Evolutionary conservation across 2,329 filamentous ascomycete genomes (phyloP), one percentile per base, ranked within the genome.

Genomic region (Arthrobotrys sphaeroides): DNA sequence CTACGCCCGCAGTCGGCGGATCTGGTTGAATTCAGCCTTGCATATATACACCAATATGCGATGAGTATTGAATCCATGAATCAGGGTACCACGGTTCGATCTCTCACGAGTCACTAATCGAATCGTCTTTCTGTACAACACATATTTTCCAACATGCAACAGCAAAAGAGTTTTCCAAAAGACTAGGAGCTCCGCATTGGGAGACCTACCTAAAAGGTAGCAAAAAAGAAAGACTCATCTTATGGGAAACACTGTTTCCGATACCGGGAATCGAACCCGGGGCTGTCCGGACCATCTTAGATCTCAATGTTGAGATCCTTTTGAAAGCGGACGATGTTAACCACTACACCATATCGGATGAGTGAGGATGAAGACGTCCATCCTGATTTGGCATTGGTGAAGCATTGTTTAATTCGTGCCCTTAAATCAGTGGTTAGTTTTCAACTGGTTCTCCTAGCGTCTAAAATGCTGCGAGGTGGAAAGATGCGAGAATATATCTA

Each of bases 301-400:
- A 12, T 20, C 31, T 45, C 10, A 5, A 22, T 31, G 13, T 13
- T 45, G 20, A 31, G n/a, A 16, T 24, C n/a, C 49, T 31, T 36
- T 42, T 69, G 65, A 69, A 69, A 69, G 65, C 65, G 65, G 59
- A 38, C 65, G 65, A 69, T 69, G 65, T 60, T 69, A 69, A 42
- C 65, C 65, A 53, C 43, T 69, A 69, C 65, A 69, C 65, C 65
- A 69, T 61, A 51, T 61, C 65, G 65, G 65, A 69, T 53, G 31
- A 55, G 51, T 55, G 51, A 38, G 13, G 31, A 55, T 55, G 51
- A 13, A 0, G 36, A 36, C 10, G 18, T 38, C 31, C 18, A 22
- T 51, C 7, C 36, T 26, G 7, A 36, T 24, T 33, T 38, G 4
- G 5, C 49, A 18, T 18, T 59, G 13, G 24, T 59, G 49, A 33